Percentiles rank a stretch among this genome's conserved stretches.
phyloP scores from a whole-genome alignment of 805 yeast genomes.

The Candida qinlingensis region DNA sequence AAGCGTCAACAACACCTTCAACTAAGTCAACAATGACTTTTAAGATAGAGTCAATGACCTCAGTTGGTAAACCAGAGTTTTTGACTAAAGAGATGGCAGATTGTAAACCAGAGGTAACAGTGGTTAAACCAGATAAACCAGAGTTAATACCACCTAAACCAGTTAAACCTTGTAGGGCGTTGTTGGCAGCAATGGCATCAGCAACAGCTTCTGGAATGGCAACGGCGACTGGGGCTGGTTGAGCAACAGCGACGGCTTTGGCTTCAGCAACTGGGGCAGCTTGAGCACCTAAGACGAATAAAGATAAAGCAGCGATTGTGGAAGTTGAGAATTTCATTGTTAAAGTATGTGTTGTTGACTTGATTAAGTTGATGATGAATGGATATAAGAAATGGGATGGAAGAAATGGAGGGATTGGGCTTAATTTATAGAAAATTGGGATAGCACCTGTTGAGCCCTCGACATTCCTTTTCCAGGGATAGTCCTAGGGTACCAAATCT shows the following conservation, averaged over 20 bases:
- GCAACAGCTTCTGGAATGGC: slow-evolving; percentile 9
- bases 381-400: slow-evolving; percentile 19
- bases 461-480: background rate
- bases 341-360: background rate
- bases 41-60: slow-evolving; percentile 2
- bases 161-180: background rate
- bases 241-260: slow-evolving; percentile 9
- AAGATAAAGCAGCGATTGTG: slow-evolving; percentile 27
- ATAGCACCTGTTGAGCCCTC: no score
- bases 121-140: slow-evolving; percentile 1
- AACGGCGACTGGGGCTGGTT: slow-evolving; percentile 8
- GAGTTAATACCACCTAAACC: slow-evolving; percentile 3
- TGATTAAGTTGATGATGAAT: background rate
- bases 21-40: slow-evolving; percentile 5
- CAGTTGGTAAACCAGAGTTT: slow-evolving; percentile 8
- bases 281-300: slow-evolving; percentile 26
- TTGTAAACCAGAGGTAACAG: slow-evolving; percentile 2
- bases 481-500: background rate
- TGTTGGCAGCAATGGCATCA: background rate
- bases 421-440: slow-evolving; percentile 17
- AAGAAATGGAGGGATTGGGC: background rate
- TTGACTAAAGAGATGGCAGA: slow-evolving; percentile 3
- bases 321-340: slow-evolving; percentile 29
- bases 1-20: slow-evolving; percentile 8
- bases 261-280: slow-evolving; percentile 16